These are phyloP conservation scores for Crithidia expoeki DNA, from an alignment of 208 protist species.

Conservation along the genomic window DNA sequence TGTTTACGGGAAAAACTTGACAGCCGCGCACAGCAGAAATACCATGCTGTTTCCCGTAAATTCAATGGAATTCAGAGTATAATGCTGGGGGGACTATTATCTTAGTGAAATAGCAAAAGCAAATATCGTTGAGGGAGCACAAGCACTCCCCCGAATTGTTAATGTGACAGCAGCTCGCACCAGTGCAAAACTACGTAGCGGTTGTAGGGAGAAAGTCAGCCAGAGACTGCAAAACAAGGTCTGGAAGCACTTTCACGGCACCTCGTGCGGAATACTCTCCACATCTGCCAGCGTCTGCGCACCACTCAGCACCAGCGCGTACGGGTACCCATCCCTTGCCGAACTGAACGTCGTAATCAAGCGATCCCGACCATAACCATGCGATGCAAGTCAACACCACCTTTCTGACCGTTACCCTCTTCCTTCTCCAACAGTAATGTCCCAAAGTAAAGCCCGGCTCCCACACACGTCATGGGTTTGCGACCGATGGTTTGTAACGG, in stretches of 20 bases:
- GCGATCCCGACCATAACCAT: conserved; percentile 69
- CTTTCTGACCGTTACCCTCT: conserved; percentile 12
- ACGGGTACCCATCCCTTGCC: conserved; percentile 49
- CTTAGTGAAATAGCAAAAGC: no score
- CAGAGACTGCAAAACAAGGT: conserved; percentile 51
- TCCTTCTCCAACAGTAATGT: conserved; percentile 55
- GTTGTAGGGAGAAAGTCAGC: conserved; percentile 37
- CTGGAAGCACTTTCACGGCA: conserved; percentile 32
- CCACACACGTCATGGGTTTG: conserved; percentile 57
- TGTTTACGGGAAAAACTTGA: no score
- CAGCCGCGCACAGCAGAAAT: no score
- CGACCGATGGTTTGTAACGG: conserved; percentile 45
- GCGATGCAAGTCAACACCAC: conserved; percentile 32
- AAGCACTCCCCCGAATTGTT: background rate
- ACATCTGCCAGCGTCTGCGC: conserved; percentile 48
- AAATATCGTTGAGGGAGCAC: background rate
- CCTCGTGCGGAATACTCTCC: conserved; percentile 21
- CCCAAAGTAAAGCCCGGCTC: conserved; percentile 55
- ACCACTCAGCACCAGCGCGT: conserved; percentile 62
- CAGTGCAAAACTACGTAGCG: background rate
- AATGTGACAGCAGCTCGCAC: no score
- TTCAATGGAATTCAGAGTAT: no score
- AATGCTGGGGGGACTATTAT: no score
- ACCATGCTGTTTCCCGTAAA: no score
- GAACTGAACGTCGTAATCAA: conserved; percentile 73